Conservation (phyloP, 176 grass and related monocot genomes). For the Dendrocalamus sinicus region DNA sequence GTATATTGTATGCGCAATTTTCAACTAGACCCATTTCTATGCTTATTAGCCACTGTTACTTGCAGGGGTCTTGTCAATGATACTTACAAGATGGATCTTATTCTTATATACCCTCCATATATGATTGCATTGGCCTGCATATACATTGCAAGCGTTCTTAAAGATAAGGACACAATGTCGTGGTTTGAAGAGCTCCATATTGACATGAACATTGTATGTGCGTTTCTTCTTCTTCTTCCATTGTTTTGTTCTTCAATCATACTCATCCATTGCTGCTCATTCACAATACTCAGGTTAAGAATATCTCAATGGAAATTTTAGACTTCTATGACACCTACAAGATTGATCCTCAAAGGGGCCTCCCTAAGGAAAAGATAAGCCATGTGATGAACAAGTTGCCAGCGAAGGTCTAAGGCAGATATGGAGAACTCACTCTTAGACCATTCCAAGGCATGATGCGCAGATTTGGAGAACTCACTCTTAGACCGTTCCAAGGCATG, state of each 20-base stretch:
- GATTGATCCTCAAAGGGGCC: slow-evolving; percentile 61
- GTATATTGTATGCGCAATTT: neutral
- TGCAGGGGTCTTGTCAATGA: slow-evolving; percentile 95
- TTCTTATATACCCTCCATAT: slow-evolving; percentile 88
- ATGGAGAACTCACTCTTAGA: neutral
- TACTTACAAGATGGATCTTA: slow-evolving; percentile 97
- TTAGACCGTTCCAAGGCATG: neutral
- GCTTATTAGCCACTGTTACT: slow-evolving; percentile 24
- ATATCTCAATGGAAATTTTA: slow-evolving; percentile 90
- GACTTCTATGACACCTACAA: slow-evolving; percentile 87
- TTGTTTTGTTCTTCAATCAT: neutral
- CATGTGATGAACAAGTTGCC: slow-evolving; percentile 81
- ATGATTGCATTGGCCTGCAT: slow-evolving; percentile 98
- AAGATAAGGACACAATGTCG: slow-evolving; percentile 80
- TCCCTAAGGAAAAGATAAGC: slow-evolving; percentile 79
- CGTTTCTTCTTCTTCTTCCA: neutral
- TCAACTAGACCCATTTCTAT: slow-evolving; percentile 3
- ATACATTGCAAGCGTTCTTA: slow-evolving; percentile 83
- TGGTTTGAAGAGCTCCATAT: slow-evolving; percentile 95
- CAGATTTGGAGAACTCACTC: neutral
- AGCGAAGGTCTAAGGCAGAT: slow-evolving; percentile 50
- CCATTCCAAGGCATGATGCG: neutral
- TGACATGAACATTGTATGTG: slow-evolving; percentile 86
- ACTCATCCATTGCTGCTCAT: neutral
- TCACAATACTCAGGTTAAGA: slow-evolving; percentile 65